phyloP scores from a whole-genome alignment of 805 yeast genomes.

The Zygosaccharomyces kombuchaensis region DNA sequence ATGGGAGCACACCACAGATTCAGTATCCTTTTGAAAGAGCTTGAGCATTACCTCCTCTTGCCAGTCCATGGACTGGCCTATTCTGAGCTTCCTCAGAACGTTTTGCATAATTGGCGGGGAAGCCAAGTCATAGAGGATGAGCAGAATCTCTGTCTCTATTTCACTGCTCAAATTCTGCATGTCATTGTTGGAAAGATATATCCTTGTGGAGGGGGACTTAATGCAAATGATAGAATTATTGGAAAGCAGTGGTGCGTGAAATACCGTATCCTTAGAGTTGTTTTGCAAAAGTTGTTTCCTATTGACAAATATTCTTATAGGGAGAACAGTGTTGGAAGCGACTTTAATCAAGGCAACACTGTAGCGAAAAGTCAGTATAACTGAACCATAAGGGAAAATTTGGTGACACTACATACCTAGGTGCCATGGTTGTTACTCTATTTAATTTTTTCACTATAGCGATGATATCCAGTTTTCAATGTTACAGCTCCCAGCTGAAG shows the following conservation, averaged over 20 bases:
- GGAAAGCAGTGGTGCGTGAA: constrained; percentile 34
- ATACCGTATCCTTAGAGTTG: constrained; percentile 18
- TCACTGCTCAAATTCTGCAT: constrained; percentile 27
- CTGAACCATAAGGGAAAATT: not conserved
- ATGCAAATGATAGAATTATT: constrained; percentile 33
- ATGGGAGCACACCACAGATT: constrained; percentile 13
- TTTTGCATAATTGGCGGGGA: constrained; percentile 20
- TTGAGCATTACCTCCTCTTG: constrained; percentile 15
- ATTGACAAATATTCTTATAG: constrained; percentile 29
- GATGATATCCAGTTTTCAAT: not conserved
- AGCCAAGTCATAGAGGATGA: constrained; percentile 29
- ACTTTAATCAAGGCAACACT: constrained; percentile 27
- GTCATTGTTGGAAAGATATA: constrained; percentile 32
- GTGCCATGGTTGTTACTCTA: constrained; percentile 8
- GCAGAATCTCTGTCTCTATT: constrained; percentile 24
- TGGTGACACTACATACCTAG: constrained; percentile 9
- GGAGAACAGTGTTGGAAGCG: constrained; percentile 21
- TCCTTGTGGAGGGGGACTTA: constrained; percentile 28
- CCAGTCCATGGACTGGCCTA: constrained; percentile 26
- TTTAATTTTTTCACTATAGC: not conserved
- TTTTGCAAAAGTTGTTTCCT: constrained; percentile 28
- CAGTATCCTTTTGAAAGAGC: constrained; percentile 6
- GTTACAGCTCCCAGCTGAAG: not conserved
- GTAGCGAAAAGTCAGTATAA: constrained; percentile 8
- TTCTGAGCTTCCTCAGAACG: constrained; percentile 23